phyloP scores from a whole-genome alignment of 2,329 filamentous ascomycete genomes.

The Penicillium sp. region DNA sequence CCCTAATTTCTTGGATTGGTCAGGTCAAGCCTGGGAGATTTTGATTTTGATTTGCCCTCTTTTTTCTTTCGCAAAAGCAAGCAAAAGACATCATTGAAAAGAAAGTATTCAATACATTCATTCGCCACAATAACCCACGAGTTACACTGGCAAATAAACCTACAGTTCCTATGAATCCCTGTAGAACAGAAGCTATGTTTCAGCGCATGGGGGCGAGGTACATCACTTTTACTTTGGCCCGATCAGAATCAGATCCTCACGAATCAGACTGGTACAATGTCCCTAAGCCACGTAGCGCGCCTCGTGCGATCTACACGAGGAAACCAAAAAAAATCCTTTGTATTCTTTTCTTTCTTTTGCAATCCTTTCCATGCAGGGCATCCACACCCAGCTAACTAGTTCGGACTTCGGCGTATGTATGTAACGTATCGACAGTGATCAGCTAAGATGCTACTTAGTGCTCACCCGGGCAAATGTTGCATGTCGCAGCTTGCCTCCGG shows the following conservation, averaged over 20 bases:
- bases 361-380: background rate
- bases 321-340: background rate
- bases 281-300: background rate
- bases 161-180: too few species aligned
- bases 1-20: background rate
- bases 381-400: background rate
- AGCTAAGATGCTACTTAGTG: background rate
- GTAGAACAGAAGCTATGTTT: background rate
- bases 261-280: background rate
- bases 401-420: background rate
- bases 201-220: background rate
- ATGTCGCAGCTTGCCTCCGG: background rate
- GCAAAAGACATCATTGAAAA: too few species aligned
- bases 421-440: background rate
- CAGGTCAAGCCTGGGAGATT: background rate
- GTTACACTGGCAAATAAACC: too few species aligned
- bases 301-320: background rate
- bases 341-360: background rate
- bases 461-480: background rate
- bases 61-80: background rate
- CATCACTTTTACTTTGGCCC: too few species aligned
- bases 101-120: too few species aligned
- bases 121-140: too few species aligned
- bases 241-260: background rate
- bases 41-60: background rate